Percentiles rank a stretch among this genome's conserved stretches.
Evolutionary conservation across 2,329 filamentous ascomycete genomes (phyloP).

Genomic region (Hortaea werneckii): DNA sequence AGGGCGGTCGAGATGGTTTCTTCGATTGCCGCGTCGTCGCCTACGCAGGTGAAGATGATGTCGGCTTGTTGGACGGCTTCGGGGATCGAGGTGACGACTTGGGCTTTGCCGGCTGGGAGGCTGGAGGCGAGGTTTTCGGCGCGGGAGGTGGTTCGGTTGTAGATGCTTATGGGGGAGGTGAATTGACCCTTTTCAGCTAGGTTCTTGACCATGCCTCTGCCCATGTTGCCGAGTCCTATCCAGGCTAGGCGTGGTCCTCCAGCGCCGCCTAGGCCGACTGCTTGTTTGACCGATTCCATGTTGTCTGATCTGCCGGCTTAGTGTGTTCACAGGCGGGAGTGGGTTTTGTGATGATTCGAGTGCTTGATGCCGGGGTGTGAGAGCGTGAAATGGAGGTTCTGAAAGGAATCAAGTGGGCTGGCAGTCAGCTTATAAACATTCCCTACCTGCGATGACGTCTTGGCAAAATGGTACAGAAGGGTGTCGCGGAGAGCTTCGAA

Average conservation of each 20-base stretch:
- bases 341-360: no score
- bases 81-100: constrained; percentile 53
- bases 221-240: constrained; percentile 85
- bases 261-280: constrained; percentile 1
- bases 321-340: neutral
- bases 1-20: constrained; percentile 51
- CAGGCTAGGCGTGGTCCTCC: constrained; percentile 48
- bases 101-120: constrained; percentile 49
- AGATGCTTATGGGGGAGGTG: constrained; percentile 61
- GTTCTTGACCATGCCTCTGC: constrained; percentile 74
- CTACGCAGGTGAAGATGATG: constrained; percentile 73
- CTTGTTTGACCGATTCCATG: constrained; percentile 1
- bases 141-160: constrained; percentile 65
- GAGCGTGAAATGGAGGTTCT: no score
- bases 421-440: no score
- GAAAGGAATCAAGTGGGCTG: no score
- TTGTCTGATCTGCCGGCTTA: neutral
- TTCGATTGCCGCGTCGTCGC: constrained; percentile 65
- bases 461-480: no score
- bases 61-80: constrained; percentile 59
- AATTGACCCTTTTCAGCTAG: constrained; percentile 67
- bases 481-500: no score
- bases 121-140: constrained; percentile 52
- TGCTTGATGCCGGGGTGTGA: no score
- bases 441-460: no score